These are phyloP conservation scores for Cutaneotrichosporon cutaneum DNA, from an alignment of 1,284 basidiomycete genomes.

Conservation along the genomic window DNA sequence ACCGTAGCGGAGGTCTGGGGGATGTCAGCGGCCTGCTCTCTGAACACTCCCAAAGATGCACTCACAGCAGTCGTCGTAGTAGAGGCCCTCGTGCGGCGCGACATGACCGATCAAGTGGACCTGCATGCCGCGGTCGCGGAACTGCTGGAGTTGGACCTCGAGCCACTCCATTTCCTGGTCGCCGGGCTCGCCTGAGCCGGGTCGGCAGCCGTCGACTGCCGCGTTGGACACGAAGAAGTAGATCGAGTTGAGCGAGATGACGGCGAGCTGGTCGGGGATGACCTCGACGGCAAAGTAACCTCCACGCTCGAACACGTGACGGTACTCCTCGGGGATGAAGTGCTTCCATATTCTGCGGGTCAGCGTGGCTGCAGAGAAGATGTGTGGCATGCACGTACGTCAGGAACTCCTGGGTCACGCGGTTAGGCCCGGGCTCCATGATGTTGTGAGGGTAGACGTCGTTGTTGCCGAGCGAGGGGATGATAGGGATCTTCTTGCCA, in stretches of 20 bases:
- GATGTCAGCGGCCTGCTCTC: background rate
- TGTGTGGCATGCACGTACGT: slow-evolving; percentile 55
- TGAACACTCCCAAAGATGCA: background rate
- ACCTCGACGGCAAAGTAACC: slow-evolving; percentile 84
- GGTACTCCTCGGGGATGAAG: slow-evolving; percentile 78
- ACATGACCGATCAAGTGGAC: slow-evolving; percentile 60
- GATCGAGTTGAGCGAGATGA: slow-evolving; percentile 84
- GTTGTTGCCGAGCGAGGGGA: slow-evolving; percentile 87
- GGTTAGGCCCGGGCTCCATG: slow-evolving; percentile 67
- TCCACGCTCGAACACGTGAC: slow-evolving; percentile 77
- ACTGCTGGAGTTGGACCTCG: slow-evolving; percentile 74
- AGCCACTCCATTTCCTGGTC: slow-evolving; percentile 87
- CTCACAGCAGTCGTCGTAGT: slow-evolving; percentile 71
- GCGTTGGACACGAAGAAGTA: slow-evolving; percentile 89
- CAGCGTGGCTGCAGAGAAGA: background rate
- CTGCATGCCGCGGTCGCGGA: slow-evolving; percentile 74
- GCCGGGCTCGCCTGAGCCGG: slow-evolving; percentile 66
- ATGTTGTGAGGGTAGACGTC: slow-evolving; percentile 78
- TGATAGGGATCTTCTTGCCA: slow-evolving; percentile 76
- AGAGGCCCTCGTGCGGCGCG: slow-evolving; percentile 71
- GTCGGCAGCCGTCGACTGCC: slow-evolving; percentile 63
- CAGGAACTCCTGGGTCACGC: slow-evolving; percentile 71
- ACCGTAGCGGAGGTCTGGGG: slow-evolving; percentile 72
- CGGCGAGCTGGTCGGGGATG: slow-evolving; percentile 71
- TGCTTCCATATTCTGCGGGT: slow-evolving; percentile 69